phyloP scores from a whole-genome alignment of 345 rosid genomes.

The Camelina hispida region DNA sequence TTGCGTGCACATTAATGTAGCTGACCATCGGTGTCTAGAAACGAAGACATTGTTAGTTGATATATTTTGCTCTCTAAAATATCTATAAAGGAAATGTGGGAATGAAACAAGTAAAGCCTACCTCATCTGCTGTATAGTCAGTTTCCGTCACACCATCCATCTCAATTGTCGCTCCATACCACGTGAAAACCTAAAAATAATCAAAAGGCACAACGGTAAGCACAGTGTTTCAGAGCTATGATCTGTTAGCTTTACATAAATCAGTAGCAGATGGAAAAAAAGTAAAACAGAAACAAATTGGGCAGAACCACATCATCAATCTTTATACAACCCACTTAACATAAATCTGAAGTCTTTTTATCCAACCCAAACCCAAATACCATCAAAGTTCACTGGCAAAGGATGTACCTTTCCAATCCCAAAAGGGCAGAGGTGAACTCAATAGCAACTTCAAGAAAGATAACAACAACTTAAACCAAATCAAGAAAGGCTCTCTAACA shows the following conservation, averaged over 20 bases:
- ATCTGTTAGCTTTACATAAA: not conserved
- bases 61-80: not conserved
- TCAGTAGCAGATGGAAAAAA: not conserved
- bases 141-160: conserved; percentile 87
- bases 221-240: not conserved
- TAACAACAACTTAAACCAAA: not conserved
- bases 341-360: conserved; percentile 30
- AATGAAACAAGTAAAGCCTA: conserved; percentile 31
- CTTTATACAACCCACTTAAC: not conserved
- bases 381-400: not conserved
- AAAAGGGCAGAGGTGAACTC: too few species aligned
- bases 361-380: not conserved
- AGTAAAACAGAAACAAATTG: not conserved
- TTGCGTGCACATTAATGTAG: conserved; percentile 85
- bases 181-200: conserved; percentile 74
- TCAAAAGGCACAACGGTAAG: conserved; percentile 9
- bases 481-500: conserved; percentile 2
- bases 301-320: too few species aligned
- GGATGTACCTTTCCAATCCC: not conserved
- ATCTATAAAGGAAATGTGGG: not conserved
- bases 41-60: conserved; percentile 20
- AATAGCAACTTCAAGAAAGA: conserved; percentile 4
- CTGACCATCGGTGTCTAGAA: conserved; percentile 93
- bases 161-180: conserved; percentile 95
- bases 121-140: conserved; percentile 96